Evolutionary conservation across 31 red algal genomes (phyloP).

Genomic region (Odonthalia washingtoniensis): DNA sequence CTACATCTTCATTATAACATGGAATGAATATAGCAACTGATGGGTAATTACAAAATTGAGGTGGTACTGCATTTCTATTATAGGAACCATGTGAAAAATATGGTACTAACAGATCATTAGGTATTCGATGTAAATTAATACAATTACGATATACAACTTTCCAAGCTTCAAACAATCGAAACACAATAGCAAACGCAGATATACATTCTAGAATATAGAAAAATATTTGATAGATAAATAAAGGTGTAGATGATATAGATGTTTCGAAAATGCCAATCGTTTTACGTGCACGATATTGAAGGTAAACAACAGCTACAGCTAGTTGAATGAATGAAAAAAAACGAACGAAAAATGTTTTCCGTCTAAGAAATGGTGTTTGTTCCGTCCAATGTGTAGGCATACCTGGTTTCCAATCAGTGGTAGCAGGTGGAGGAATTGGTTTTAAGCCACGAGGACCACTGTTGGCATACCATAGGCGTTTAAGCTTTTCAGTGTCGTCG

Average conservation of each 20-base stretch:
- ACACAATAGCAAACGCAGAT: constrained; percentile 35
- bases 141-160: constrained; percentile 51
- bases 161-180: constrained; percentile 70
- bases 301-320: constrained; percentile 54
- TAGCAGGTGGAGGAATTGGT: constrained; percentile 37
- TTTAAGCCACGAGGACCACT: constrained; percentile 48
- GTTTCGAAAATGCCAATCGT: constrained; percentile 59
- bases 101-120: constrained; percentile 52
- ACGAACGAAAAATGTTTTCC: constrained; percentile 51
- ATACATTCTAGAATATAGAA: constrained; percentile 66
- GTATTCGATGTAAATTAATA: constrained; percentile 71
- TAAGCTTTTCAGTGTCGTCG: constrained; percentile 39
- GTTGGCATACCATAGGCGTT: constrained; percentile 40
- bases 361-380: constrained; percentile 28
- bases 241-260: neutral
- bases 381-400: constrained; percentile 74
- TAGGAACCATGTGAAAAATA: constrained; percentile 17
- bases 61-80: neutral
- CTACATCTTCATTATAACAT: constrained; percentile 82
- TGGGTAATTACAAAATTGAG: constrained; percentile 56
- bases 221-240: constrained; percentile 58
- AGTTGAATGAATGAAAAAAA: constrained; percentile 51
- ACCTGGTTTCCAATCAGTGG: constrained; percentile 44
- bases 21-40: constrained; percentile 77
- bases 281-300: constrained; percentile 64